Conservation (phyloP, 2,329 filamentous ascomycete genomes). For the Paraconiothyrium sp. region DNA sequence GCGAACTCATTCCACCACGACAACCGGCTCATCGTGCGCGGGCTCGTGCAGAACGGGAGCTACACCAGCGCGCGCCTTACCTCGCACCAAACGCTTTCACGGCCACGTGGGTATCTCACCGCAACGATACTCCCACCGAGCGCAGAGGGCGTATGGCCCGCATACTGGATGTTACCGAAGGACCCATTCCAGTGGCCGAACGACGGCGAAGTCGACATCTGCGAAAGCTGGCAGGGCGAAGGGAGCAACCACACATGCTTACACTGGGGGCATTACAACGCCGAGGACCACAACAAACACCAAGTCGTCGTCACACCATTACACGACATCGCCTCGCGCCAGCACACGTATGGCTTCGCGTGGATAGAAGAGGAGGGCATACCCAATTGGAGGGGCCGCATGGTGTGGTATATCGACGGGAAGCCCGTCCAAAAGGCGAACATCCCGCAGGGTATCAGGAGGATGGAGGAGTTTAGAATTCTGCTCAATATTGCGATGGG, state of each 20-base stretch:
- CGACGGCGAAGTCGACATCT: constrained; percentile 69
- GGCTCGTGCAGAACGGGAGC: constrained; percentile 54
- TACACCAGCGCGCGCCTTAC: constrained; percentile 67
- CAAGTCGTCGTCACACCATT: constrained; percentile 63
- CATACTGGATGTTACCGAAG: constrained; percentile 68
- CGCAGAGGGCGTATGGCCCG: constrained; percentile 68
- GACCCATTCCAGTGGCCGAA: constrained; percentile 68
- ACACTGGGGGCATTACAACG: constrained; percentile 67
- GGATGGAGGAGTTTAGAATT: constrained; percentile 65
- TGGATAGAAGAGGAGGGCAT: constrained; percentile 62
- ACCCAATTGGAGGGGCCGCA: constrained; percentile 55
- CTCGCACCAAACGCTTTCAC: constrained; percentile 61
- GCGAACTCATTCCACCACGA: constrained; percentile 65
- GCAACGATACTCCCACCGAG: constrained; percentile 63
- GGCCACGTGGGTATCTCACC: constrained; percentile 63
- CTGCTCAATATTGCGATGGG: constrained; percentile 71
- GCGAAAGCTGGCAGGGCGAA: constrained; percentile 70
- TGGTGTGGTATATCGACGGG: constrained; percentile 70
- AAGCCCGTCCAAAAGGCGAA: constrained; percentile 65
- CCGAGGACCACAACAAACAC: constrained; percentile 66
- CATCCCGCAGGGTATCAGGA: constrained; percentile 63
- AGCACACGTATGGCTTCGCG: constrained; percentile 65
- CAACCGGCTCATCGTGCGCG: constrained; percentile 63
- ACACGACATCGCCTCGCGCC: constrained; percentile 57
- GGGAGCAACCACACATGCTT: constrained; percentile 65